Percentiles rank a stretch among this genome's conserved stretches.
Conservation (phyloP, 202 grass and related monocot genomes). For the Musa balbisiana region DNA sequence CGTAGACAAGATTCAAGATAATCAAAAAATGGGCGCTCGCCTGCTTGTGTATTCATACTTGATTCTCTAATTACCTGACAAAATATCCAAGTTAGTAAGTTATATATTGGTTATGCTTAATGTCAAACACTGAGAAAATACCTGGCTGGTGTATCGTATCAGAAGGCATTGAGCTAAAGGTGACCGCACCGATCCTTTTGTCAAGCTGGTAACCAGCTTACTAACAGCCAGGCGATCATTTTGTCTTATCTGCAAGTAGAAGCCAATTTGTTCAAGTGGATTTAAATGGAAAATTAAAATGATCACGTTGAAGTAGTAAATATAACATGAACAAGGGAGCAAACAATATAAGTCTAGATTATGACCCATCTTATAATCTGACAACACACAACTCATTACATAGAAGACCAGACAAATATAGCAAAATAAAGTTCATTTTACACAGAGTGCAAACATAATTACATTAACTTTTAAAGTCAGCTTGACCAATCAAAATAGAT, state of each 20-base stretch:
- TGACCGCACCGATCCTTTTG: constrained; percentile 87
- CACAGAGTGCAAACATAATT: too few relatives aligned
- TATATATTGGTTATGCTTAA: constrained; percentile 1
- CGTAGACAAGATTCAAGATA: constrained; percentile 87
- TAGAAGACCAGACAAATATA: too few relatives aligned
- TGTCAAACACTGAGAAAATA: constrained; percentile 27
- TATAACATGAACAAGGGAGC: too few relatives aligned
- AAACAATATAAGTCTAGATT: too few relatives aligned
- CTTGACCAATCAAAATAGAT: too few relatives aligned
- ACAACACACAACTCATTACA: too few relatives aligned
- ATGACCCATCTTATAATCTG: too few relatives aligned
- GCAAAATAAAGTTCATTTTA: too few relatives aligned
- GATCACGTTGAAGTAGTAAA: too few relatives aligned
- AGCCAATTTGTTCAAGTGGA: neutral
- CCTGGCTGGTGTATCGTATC: constrained; percentile 76
- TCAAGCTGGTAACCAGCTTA: constrained; percentile 93
- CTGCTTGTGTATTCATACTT: constrained; percentile 49
- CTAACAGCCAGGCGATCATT: constrained; percentile 97
- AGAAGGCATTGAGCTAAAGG: constrained; percentile 92
- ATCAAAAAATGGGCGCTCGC: constrained; percentile 94
- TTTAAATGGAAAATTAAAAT: too few relatives aligned
- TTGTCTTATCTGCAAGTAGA: constrained; percentile 74
- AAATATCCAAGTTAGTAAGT: constrained; percentile 17
- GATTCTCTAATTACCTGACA: constrained; percentile 89
- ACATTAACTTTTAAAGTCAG: too few relatives aligned